A percentile compares a stretch with the other conserved stretches of the same genome.
Conservation (phyloP, 1,139 yeast genomes). For the Blastobotrys elegans region DNA sequence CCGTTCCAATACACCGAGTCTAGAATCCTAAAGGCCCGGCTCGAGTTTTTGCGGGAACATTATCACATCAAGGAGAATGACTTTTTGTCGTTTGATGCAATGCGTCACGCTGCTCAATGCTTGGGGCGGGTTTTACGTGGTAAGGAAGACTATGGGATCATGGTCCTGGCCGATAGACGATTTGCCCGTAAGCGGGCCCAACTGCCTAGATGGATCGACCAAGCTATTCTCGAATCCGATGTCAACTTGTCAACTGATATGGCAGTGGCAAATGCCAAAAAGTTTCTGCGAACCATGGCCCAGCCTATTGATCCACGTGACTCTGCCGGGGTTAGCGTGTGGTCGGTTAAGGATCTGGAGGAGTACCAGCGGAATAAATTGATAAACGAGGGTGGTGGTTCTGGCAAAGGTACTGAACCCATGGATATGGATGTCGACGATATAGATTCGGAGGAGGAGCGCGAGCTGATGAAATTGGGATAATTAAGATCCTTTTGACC, state of each 20-base stretch:
- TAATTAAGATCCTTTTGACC: no score
- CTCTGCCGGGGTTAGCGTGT: slow-evolving; percentile 91
- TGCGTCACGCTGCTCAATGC: slow-evolving; percentile 99
- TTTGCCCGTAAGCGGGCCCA: slow-evolving; percentile 82
- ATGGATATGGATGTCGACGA: slow-evolving; percentile 17
- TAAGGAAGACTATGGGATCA: slow-evolving; percentile 96
- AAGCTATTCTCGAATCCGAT: slow-evolving; percentile 87
- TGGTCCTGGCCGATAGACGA: slow-evolving; percentile 95
- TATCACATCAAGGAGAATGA: slow-evolving; percentile 91
- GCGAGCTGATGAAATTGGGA: slow-evolving; percentile 3
- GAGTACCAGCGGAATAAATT: slow-evolving; percentile 53
- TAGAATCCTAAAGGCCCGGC: slow-evolving; percentile 86
- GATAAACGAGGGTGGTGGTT: slow-evolving; percentile 3
- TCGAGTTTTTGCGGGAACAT: slow-evolving; percentile 89
- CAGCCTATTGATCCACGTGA: slow-evolving; percentile 90
- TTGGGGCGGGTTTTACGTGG: slow-evolving; percentile 95
- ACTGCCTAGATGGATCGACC: slow-evolving; percentile 95
- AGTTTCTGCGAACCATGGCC: slow-evolving; percentile 86
- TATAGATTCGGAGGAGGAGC: slow-evolving; percentile 13
- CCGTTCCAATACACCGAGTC: slow-evolving; percentile 99
- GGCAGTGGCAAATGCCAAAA: slow-evolving; percentile 94
- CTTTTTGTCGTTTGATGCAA: slow-evolving; percentile 94
- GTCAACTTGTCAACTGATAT: slow-evolving; percentile 90
- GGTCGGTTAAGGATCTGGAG: slow-evolving; percentile 72
- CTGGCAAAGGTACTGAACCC: slow-evolving; percentile 9